A percentile compares a stretch with the other conserved stretches of the same genome.
phyloP scores from a whole-genome alignment of 2,329 filamentous ascomycete species.

The Aspergillus ochraceus region DNA sequence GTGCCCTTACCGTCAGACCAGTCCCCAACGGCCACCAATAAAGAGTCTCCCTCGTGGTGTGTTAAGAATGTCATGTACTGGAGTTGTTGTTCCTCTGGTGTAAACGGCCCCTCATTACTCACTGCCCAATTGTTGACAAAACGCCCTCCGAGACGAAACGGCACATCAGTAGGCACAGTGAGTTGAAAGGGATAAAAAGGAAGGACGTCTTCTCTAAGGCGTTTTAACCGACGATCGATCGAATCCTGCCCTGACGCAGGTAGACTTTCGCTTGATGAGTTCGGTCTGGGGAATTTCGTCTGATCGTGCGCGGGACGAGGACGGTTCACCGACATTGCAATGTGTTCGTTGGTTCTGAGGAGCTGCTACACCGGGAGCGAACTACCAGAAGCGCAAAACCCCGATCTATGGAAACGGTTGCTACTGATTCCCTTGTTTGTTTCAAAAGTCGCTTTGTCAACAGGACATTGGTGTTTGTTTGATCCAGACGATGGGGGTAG shows the following conservation, averaged over 20 bases:
- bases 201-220: constrained; percentile 43
- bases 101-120: constrained; percentile 54
- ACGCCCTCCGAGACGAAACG: constrained; percentile 44
- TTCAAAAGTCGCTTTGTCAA: neutral
- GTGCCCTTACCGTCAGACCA: constrained; percentile 52
- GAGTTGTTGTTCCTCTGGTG: constrained; percentile 55
- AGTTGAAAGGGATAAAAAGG: constrained; percentile 48
- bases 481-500: neutral
- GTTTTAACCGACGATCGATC: constrained; percentile 39
- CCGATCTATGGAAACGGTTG: neutral
- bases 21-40: constrained; percentile 54
- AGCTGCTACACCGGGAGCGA: neutral
- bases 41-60: constrained; percentile 56
- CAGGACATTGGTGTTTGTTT: constrained; percentile 2
- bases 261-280: constrained; percentile 21
- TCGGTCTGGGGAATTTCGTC: constrained; percentile 25
- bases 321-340: constrained; percentile 44
- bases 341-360: constrained; percentile 12
- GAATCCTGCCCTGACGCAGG: constrained; percentile 27
- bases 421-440: neutral
- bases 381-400: neutral
- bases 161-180: constrained; percentile 48
- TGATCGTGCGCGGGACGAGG: constrained; percentile 28
- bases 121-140: constrained; percentile 50
- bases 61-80: constrained; percentile 64